These are phyloP conservation scores for Boletus edulis DNA, from an alignment of 768 basidiomycete genomes.

Conservation along the genomic window DNA sequence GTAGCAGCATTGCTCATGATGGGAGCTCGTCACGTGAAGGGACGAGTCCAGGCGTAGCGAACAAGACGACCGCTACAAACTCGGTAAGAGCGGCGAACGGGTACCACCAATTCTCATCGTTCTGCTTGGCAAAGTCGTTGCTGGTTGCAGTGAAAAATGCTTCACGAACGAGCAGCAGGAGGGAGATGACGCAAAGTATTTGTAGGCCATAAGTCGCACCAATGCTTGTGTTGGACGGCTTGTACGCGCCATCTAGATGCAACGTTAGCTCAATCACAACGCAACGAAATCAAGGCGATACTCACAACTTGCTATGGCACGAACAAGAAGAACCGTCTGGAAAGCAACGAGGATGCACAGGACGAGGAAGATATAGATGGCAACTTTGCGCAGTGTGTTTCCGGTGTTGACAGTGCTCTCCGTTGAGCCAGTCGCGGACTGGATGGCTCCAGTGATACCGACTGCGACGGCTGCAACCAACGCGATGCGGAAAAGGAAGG, in stretches of 20 bases:
- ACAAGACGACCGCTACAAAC: slow-evolving; percentile 30
- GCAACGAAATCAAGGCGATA: background rate
- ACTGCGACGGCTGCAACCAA: slow-evolving; percentile 23
- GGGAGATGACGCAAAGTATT: slow-evolving; percentile 23
- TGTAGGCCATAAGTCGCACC: slow-evolving; percentile 25
- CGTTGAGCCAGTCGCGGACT: slow-evolving; percentile 12
- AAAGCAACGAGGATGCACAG: slow-evolving; percentile 27
- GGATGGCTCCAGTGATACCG: slow-evolving; percentile 27
- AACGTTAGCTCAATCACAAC: slow-evolving; percentile 1
- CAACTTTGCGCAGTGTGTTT: slow-evolving; percentile 21
- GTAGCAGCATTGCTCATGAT: slow-evolving; percentile 2
- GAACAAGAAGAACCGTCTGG: slow-evolving; percentile 24
- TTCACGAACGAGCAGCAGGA: slow-evolving; percentile 30
- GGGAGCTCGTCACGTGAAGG: slow-evolving; percentile 30
- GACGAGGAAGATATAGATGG: slow-evolving; percentile 28
- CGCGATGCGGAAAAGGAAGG: slow-evolving; percentile 23
- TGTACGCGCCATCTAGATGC: slow-evolving; percentile 21
- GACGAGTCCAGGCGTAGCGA: slow-evolving; percentile 32
- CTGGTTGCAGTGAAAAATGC: slow-evolving; percentile 29
- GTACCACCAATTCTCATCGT: slow-evolving; percentile 33
- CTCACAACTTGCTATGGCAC: slow-evolving; percentile 14
- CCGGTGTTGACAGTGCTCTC: slow-evolving; percentile 9
- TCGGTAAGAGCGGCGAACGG: slow-evolving; percentile 33
- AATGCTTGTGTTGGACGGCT: slow-evolving; percentile 10
- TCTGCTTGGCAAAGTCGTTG: slow-evolving; percentile 18